Evolutionary conservation across 306 rosid species (phyloP).

Genomic region (Cucumis melo): DNA sequence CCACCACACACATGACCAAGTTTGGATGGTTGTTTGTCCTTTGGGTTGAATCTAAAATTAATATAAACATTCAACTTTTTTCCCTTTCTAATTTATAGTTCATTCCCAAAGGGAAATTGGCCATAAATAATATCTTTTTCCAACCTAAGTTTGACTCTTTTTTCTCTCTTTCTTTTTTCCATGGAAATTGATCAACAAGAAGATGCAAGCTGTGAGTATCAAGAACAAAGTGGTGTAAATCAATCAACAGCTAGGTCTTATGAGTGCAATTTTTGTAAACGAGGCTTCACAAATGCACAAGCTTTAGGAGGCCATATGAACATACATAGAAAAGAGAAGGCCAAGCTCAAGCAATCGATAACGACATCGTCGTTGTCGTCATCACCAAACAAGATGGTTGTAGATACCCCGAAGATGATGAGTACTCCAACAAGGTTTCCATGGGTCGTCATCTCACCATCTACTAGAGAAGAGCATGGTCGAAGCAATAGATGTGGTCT

Average conservation of each 20-base stretch:
- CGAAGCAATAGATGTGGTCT: neutral
- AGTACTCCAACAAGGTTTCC: neutral
- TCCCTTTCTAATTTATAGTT: neutral
- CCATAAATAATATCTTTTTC: neutral
- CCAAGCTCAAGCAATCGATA: conserved; percentile 38
- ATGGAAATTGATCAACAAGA: conserved; percentile 3
- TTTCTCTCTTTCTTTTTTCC: neutral
- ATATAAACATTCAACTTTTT: neutral
- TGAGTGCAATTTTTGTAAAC: conserved; percentile 65
- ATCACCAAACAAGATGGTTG: neutral
- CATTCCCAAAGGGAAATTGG: neutral
- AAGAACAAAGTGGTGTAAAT: neutral
- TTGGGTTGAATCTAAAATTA: conserved; percentile 23
- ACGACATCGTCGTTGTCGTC: neutral
- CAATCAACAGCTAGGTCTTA: conserved; percentile 27
- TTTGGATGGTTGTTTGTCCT: conserved; percentile 18
- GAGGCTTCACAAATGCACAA: conserved; percentile 89
- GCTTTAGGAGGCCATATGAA: conserved; percentile 94
- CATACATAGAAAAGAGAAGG: conserved; percentile 72
- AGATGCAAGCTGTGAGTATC: neutral
- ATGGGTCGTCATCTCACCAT: neutral
- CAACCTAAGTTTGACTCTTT: neutral
- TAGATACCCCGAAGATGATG: neutral
- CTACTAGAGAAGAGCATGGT: neutral
- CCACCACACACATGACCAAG: neutral